A percentile compares a stretch with the other conserved stretches of the same genome.
Evolutionary conservation across 768 basidiomycete genomes (phyloP).

Genomic region (Neoboletus magnificus): DNA sequence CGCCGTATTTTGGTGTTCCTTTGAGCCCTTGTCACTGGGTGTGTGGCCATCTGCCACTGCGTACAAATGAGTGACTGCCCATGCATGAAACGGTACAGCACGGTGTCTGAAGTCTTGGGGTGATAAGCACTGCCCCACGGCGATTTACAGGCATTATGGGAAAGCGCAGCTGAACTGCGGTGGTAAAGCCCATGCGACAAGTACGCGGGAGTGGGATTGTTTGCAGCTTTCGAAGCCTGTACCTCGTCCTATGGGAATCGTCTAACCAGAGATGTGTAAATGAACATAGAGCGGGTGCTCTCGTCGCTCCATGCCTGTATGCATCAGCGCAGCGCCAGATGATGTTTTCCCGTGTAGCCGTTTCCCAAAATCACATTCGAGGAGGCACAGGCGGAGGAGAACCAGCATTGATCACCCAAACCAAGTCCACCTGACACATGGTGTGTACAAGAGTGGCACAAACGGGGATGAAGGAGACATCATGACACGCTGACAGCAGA

Average conservation of each 20-base stretch:
- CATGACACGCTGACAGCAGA: neutral
- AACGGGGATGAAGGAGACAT: neutral
- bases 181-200: neutral
- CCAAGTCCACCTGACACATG: neutral
- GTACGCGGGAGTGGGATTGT: neutral
- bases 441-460: neutral
- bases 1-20: too few relatives aligned
- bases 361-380: neutral
- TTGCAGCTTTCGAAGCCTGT: neutral
- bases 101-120: neutral
- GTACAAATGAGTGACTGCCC: neutral
- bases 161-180: neutral
- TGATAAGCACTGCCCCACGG: constrained; percentile 6
- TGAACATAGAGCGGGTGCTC: neutral
- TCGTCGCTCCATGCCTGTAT: neutral
- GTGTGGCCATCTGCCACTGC: neutral
- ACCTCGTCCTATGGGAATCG: neutral
- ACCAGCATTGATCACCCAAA: neutral
- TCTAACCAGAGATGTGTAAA: neutral
- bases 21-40: too few relatives aligned
- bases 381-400: too few relatives aligned
- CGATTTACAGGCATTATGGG: neutral
- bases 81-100: neutral
- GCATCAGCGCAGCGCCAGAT: neutral
- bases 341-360: neutral